Evolutionary conservation across 352 stramenopile species (phyloP).

Genomic region (Globisporangium paddicum): DNA sequence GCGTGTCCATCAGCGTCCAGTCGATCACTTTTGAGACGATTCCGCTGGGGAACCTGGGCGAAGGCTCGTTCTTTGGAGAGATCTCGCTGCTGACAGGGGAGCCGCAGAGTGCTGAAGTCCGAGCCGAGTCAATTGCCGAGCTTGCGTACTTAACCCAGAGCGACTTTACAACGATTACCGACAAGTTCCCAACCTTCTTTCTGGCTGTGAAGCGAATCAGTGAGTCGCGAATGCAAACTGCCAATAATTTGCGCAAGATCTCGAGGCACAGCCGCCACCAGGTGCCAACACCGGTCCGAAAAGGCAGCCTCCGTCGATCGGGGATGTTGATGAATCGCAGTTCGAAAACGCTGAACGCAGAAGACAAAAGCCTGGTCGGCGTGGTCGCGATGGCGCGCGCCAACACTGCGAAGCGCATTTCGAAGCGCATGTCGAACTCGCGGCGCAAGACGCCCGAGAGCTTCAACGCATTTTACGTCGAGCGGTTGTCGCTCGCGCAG

Average conservation of each 20-base stretch:
- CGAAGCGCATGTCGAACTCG: conserved; percentile 16
- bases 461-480: conserved; percentile 29
- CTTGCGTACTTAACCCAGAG: conserved; percentile 54
- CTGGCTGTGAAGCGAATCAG: conserved; percentile 58
- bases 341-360: background rate
- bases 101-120: conserved; percentile 50
- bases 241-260: conserved; percentile 62
- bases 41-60: conserved; percentile 58
- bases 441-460: conserved; percentile 17
- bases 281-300: conserved; percentile 6
- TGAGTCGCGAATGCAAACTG: conserved; percentile 61
- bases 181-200: conserved; percentile 72
- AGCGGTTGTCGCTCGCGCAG: conserved; percentile 31
- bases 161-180: conserved; percentile 50
- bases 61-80: conserved; percentile 77
- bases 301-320: background rate
- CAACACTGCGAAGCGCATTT: conserved; percentile 8
- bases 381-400: conserved; percentile 14
- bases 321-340: background rate
- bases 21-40: conserved; percentile 22
- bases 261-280: conserved; percentile 42
- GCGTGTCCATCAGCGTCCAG: conserved; percentile 49
- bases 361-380: background rate
- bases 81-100: conserved; percentile 55
- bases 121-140: conserved; percentile 57